Evolutionary conservation across 441 rosid species (phyloP), one percentile per base, ranked within the genome.

Genomic region (Jatropha multifida): DNA sequence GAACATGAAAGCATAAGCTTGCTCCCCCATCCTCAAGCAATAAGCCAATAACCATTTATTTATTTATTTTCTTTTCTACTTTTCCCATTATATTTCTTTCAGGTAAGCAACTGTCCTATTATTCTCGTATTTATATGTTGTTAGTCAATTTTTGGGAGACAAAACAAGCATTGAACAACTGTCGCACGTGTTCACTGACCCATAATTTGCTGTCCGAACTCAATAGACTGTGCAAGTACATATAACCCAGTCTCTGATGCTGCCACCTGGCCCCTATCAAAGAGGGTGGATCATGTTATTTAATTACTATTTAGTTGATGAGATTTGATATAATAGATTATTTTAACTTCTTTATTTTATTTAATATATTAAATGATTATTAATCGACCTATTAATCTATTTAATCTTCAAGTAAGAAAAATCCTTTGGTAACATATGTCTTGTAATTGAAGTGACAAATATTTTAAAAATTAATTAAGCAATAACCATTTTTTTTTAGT

Each of bases 121-220:
- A 23, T 9, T 72, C 26, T 32, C 14, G 46, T 73, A 44, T 65
- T 66, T 26, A 7, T 60, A 42, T 27, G 26, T 23, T 17, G 37
- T 20, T 65, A 42, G 55, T 65, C 18, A 58, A 58, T 23, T 60
- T 20, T 65, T 18, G 38, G 42, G 44, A 23, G 68, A 76, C 61
- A 52, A 68, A 69, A 75, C 74, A 74, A 78, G 73, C 2, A 48
- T 8, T 54, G 62, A 52, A 76, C 78, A 76, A 73, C 68, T 72
- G 72, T 72, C 71, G 46, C 72, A 69, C 74, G 38, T 48, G 77
- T 74, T 41, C 7, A 41, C 48, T 23, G 48, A 58, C 71, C 71
- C 49, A 75, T 3, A 32, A 64, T 38, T 58, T 68, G 37, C 71
- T 37, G 42, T 17, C 55, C 46, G 20, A 4, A 7, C 64, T 74